Conservation (phyloP, 75 land plant genomes). For the Sequoiadendron giganteum region DNA sequence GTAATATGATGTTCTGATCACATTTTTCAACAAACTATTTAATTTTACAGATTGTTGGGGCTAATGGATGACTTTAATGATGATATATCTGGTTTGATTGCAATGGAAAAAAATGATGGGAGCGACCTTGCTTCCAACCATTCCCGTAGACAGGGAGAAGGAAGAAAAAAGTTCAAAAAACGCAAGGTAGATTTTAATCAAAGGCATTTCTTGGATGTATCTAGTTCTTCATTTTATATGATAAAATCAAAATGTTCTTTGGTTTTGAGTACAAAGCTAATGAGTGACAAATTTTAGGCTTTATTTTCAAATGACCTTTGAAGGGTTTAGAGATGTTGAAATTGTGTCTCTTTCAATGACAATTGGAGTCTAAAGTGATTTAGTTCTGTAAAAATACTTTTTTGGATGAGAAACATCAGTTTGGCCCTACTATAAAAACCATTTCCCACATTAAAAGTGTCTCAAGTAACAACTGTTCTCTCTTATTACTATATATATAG, state of each 20-base stretch:
- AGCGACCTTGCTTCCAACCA: slow-evolving; percentile 3
- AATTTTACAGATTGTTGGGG: slow-evolving; percentile 52
- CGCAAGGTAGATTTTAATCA: slow-evolving; percentile 43
- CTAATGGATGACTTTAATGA: slow-evolving; percentile 71
- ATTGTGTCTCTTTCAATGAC: not conserved
- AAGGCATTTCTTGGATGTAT: not conserved
- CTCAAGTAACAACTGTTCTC: too few relatives aligned
- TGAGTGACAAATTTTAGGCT: not conserved
- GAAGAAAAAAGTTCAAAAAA: slow-evolving; percentile 35
- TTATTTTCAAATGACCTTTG: not conserved
- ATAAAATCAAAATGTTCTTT: not conserved
- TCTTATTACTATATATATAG: too few relatives aligned
- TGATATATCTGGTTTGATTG: slow-evolving; percentile 53
- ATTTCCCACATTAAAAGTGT: too few relatives aligned
- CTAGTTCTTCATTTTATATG: not conserved
- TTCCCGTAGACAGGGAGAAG: slow-evolving; percentile 6
- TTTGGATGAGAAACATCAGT: too few relatives aligned
- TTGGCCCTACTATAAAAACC: too few relatives aligned
- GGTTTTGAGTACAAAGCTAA: not conserved
- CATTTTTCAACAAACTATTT: slow-evolving; percentile 1
- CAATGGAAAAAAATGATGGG: slow-evolving; percentile 27
- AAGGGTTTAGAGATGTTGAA: not conserved
- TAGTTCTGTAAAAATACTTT: not conserved
- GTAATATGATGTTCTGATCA: not conserved
- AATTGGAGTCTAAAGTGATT: not conserved